Base-by-base conservation (phyloP, 1,284 basidiomycete genomes). In the Albatrellus sp. region DNA sequence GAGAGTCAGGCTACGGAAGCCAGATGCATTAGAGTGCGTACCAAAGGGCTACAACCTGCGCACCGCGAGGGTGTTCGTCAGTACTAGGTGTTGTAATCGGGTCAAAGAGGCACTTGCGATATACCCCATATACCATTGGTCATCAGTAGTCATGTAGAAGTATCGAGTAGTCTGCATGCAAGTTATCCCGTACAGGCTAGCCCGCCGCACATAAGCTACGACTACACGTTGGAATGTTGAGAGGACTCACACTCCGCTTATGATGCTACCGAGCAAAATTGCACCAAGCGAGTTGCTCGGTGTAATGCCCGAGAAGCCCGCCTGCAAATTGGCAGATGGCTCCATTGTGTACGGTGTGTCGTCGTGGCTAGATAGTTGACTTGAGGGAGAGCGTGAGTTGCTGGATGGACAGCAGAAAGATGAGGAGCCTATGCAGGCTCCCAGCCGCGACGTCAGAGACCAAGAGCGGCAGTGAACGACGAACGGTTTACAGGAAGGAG, bases 171-270 rank as follows among this genome's bases (percentile, higher is more conserved):
- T 68, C 53, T 78, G 76, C 9, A 68, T 61, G 46, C 69, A 74
- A 7, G 74, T 76, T 4, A 77, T 56, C 2, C 76, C 76, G 65
- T 72, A 79, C 10, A 79, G 57, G 19, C 75, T 78, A 19, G 10
- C 1, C 37, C 11, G 24, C 33, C 10, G 20, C 29, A 29, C 13
- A 30, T 12, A 10, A 19, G 19, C 13, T 33, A 12, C 29, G n/a
- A 37, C 13, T 13, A 36, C 6, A 20, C 8, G 43, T 8, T 19
- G 20, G 5, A n/a, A 39, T 28, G 7, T n/a, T 19, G 3, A 20
- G 42, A 34, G 34, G 19, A 46, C 54, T 29, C 38, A 59, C 57
- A 55, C 46, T n/a, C 51, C 49, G 36, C 55, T 54, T 12, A 54
- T 38, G 34, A 57, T 44, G 9, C 53, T 52, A n/a, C 57, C 57